Conservation (phyloP, 2,329 filamentous ascomycete species). For the Paraphaeosphaeria minitans region DNA sequence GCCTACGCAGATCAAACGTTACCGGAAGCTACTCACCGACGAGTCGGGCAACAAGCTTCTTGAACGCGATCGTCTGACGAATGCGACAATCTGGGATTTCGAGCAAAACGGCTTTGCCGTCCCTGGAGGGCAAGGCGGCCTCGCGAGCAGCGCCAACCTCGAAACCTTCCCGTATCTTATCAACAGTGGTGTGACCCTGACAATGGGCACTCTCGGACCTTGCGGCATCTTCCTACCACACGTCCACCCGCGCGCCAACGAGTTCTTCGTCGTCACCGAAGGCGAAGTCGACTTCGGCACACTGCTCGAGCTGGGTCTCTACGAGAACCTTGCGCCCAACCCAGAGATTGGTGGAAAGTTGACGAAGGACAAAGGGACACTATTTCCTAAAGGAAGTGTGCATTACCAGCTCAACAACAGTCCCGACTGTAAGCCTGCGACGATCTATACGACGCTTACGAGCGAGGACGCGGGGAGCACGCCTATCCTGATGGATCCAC, state of each 20-base stretch:
- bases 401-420: constrained; percentile 50
- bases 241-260: constrained; percentile 49
- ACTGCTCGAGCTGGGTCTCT: constrained; percentile 43
- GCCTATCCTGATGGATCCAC: constrained; percentile 1
- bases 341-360: constrained; percentile 44
- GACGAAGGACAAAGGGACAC: constrained; percentile 45
- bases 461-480: constrained; percentile 12
- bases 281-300: constrained; percentile 45
- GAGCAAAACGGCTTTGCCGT: constrained; percentile 1
- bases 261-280: constrained; percentile 47
- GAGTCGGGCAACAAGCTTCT: constrained; percentile 1
- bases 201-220: constrained; percentile 56
- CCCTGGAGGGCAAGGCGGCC: constrained; percentile 5
- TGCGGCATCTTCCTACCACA: constrained; percentile 58
- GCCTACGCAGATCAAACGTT: constrained; percentile 8
- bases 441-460: constrained; percentile 37
- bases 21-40: constrained; percentile 8
- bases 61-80: not conserved
- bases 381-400: constrained; percentile 48
- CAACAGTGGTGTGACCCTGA: constrained; percentile 57
- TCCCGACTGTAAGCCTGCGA: constrained; percentile 44
- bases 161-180: constrained; percentile 63
- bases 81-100: constrained; percentile 10
- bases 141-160: constrained; percentile 51
- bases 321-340: constrained; percentile 22